Evolutionary conservation across 2,329 filamentous ascomycete genomes (phyloP), one percentile per base, ranked within the genome.

Genomic region (Penicillium sp.): DNA sequence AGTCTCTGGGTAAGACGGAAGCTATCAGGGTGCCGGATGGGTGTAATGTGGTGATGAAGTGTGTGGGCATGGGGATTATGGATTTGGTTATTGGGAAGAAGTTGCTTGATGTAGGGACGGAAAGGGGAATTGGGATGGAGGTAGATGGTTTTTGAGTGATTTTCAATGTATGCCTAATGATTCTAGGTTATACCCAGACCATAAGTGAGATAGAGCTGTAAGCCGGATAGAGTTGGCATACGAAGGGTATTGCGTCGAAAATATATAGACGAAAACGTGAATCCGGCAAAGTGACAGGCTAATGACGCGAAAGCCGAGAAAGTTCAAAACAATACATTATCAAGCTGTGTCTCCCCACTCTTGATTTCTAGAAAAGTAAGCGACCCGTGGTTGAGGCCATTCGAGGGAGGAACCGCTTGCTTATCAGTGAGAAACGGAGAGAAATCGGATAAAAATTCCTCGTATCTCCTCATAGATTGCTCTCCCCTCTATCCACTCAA

Each of bases 51-150:
- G 70, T 84, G 1, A 83, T 82, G 52, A 84, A 84, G 66, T 82
- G 81, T 63, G 82, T 84, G 7, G 82, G 82, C 0, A 76, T 84
- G 69, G 81, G 81, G 0, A 73, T 84, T 46, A 84, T 83, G 78
- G 82, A 84, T 71, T 65, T 84, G 50, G 77, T 79, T 8, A 74
- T 83, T 56, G 81, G 78, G 7, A 77, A 75, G 65, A 75, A 75
- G 62, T 60, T 81, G 60, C 69, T 81, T 56, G 70, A 75, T 15
- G 66, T 80, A 61, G 78, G 77, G 17, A 66, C 49, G 19, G 71
- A 73, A 38, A 63, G 65, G 58, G 71, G 69, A 2, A 46, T 78
- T 49, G 78, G 78, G 1, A 71, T 75, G 48, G 64, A 69, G 53
- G 71, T 80, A 49, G 71, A 76, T 60, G 77, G 74, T 6, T 80